These are phyloP conservation scores for Elymus sibiricus DNA, from an alignment of 176 grass and related monocot genomes.

Conservation along the genomic window DNA sequence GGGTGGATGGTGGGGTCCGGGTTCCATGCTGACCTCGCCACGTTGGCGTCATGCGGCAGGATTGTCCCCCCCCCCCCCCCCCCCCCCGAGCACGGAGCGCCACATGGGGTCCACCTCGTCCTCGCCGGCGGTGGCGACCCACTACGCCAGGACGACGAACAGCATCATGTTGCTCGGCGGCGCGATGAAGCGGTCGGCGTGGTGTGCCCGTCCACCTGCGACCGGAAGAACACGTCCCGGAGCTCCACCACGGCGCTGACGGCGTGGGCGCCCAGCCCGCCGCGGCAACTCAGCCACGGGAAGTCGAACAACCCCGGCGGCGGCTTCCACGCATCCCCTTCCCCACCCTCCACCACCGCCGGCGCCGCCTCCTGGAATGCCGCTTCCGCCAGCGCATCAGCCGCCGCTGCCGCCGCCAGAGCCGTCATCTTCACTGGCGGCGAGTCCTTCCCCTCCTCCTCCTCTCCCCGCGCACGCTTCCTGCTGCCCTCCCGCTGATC, in stretches of 20 bases:
- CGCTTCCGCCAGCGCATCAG: not conserved
- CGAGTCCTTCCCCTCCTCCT: not conserved
- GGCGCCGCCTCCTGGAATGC: not conserved
- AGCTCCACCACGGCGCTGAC: slow-evolving; percentile 23
- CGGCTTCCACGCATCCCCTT: not conserved
- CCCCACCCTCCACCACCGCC: not conserved
- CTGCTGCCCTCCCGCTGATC: slow-evolving; percentile 25
- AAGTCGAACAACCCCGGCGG: slow-evolving; percentile 80
- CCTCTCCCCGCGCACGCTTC: slow-evolving; percentile 36
- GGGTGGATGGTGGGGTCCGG: not conserved
- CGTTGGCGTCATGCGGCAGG: slow-evolving; percentile 30
- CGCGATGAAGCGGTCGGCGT: slow-evolving; percentile 40
- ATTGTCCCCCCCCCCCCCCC: not conserved
- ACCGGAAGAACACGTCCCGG: slow-evolving; percentile 77
- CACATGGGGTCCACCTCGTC: slow-evolving; percentile 64
- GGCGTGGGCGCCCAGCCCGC: slow-evolving; percentile 23
- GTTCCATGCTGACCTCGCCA: not conserved
- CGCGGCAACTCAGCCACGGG: slow-evolving; percentile 43
- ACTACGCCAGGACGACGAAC: slow-evolving; percentile 47
- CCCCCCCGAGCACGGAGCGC: slow-evolving; percentile 44
- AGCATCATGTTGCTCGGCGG: slow-evolving; percentile 19
- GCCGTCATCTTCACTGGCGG: not conserved
- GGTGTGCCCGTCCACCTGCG: slow-evolving; percentile 51
- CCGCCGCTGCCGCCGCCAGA: not conserved
- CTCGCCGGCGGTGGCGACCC: slow-evolving; percentile 39